Evolutionary conservation across 1,284 basidiomycete genomes (phyloP), one percentile per base, ranked within the genome.

Genomic region (Sporisorium iseilematis-ciliati): DNA sequence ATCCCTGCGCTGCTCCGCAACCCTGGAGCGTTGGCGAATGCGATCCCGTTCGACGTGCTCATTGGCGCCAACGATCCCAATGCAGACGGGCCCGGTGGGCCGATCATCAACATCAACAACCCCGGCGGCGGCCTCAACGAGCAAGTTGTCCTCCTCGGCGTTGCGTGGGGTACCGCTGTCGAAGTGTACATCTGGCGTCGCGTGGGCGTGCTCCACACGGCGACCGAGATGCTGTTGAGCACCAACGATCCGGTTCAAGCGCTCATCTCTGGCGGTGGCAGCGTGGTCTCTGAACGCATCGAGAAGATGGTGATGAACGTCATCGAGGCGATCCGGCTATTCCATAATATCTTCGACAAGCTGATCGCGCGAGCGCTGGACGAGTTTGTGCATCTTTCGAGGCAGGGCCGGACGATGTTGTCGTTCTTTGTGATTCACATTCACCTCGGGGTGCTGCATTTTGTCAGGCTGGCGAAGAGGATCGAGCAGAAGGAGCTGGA

Each of bases 171-270:
- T 20, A 77, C 75, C 4, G 75, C 75, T 0, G 75, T 77, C 7
- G 75, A 77, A 38, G 75, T 77, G 18, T 77, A 77, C 58, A 77
- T 77, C 52, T 77, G 75, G 75, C 55, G 75, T 1, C 48, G 75
- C 4, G 71, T 77, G 3, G 68, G 68, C 8, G 55, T 69, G 25
- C 48, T 77, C 7, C 70, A 73, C 11, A 45, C 70, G 6, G 63
- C 66, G 0, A 60, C 66, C 3, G 70, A 66, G 31, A 18, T 38
- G 1, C 23, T 73, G 18, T 46, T 77, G 4, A 8, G 40, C 8
- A 58, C 46, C 10, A 69, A 40, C 12, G 60, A 69, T 29, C 62
- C 66, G 0, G 26, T 69, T 14, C 63, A 73, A 35, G 63, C 66
- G n/a, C 31, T 74, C 18, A 57, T 73, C 38, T 45, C 43, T 1